phyloP scores from a whole-genome alignment of 495 filamentous ascomycete genomes.

The Neurospora sp. region DNA sequence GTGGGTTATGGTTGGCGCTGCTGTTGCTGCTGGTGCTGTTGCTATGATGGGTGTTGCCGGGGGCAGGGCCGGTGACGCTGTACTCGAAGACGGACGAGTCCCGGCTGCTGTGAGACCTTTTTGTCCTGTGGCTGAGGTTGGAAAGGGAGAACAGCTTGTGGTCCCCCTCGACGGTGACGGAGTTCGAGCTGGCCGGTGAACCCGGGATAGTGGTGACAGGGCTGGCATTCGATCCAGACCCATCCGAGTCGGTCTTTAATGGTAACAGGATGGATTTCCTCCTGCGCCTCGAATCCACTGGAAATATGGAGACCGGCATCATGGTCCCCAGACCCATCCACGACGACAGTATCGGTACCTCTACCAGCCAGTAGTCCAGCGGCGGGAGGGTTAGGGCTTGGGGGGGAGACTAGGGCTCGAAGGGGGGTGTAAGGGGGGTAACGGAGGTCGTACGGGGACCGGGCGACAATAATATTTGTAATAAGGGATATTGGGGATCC shows the following conservation, averaged over 20 bases:
- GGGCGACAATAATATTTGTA: not conserved
- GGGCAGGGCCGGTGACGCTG: conserved; percentile 1
- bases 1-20: not conserved
- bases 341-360: not conserved
- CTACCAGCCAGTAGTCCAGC: not conserved
- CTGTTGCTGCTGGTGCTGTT: conserved; percentile 5
- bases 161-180: conserved; percentile 7
- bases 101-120: conserved; percentile 15
- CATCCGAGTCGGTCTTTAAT: conserved; percentile 6
- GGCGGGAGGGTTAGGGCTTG: not conserved
- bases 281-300: conserved; percentile 8
- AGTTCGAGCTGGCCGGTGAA: conserved; percentile 15
- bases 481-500: not conserved
- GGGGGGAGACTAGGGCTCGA: not conserved
- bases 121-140: conserved; percentile 12
- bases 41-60: not conserved
- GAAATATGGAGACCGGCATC: not conserved
- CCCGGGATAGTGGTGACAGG: conserved; percentile 9
- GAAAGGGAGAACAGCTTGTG: conserved; percentile 18
- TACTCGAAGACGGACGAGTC: conserved; percentile 2
- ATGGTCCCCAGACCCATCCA: not conserved
- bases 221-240: conserved; percentile 12
- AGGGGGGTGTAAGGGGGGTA: not conserved
- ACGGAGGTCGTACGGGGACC: not conserved
- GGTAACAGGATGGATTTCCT: conserved; percentile 1